Percentiles rank a stretch among this genome's conserved stretches.
These are phyloP conservation scores for Hypoxylon rickii DNA, from an alignment of 495 filamentous ascomycete genomes.

Conservation along the genomic window DNA sequence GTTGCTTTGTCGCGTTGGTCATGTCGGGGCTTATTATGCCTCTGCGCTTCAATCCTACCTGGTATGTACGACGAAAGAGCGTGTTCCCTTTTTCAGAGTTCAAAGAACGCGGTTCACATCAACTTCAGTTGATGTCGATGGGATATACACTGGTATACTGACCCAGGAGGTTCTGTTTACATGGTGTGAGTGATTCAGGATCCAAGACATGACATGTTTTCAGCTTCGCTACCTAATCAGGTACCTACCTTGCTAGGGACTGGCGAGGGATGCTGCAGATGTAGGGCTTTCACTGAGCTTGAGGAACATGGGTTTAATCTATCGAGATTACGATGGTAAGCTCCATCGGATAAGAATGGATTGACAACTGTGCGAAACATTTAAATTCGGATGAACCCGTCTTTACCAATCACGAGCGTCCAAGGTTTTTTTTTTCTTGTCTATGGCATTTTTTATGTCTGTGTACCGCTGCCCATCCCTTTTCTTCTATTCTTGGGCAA, in stretches of 20 bases:
- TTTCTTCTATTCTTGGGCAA: too few relatives aligned
- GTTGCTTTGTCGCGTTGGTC: too few relatives aligned
- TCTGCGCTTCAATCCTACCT: too few relatives aligned
- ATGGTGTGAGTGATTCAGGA: background rate
- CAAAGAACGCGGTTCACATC: too few relatives aligned
- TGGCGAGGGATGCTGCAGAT: background rate
- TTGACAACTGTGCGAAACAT: constrained; percentile 19
- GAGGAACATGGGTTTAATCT: constrained; percentile 3
- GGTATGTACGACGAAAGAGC: too few relatives aligned
- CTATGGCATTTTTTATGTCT: background rate
- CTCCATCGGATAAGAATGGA: constrained; percentile 18
- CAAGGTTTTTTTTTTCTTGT: too few relatives aligned
- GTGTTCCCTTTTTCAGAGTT: too few relatives aligned
- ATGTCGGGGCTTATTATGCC: too few relatives aligned
- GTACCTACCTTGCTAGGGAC: background rate
- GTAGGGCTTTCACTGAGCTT: too few relatives aligned
- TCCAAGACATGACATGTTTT: background rate
- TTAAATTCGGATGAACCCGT: constrained; percentile 25
- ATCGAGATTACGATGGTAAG: constrained; percentile 28
- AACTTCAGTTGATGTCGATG: too few relatives aligned
- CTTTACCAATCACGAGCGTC: constrained; percentile 5
- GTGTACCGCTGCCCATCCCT: too few relatives aligned
- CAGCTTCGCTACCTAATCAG: too few relatives aligned
- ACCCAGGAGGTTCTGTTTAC: background rate
- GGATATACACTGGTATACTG: background rate